A percentile compares a stretch with the other conserved stretches of the same genome.
These are phyloP conservation scores for Naganishia vaughanmartiniae DNA, from an alignment of 768 basidiomycete genomes.

Conservation along the genomic window DNA sequence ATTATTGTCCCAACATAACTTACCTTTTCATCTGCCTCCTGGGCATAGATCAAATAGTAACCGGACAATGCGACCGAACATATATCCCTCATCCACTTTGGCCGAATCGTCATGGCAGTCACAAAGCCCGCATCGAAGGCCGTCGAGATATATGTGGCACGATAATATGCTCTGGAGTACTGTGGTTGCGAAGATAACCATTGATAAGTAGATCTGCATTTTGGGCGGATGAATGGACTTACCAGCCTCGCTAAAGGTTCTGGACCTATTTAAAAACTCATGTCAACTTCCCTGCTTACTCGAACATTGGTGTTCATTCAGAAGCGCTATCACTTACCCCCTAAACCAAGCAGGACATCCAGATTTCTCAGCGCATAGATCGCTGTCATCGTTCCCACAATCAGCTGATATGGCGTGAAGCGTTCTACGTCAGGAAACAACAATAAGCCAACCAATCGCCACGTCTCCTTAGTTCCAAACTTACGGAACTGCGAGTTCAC, in stretches of 20 bases:
- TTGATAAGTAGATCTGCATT: not conserved
- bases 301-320: not conserved
- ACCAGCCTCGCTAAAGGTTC: slow-evolving; percentile 88
- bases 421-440: slow-evolving; percentile 56
- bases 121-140: slow-evolving; percentile 97
- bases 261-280: slow-evolving; percentile 61
- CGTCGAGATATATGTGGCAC: slow-evolving; percentile 90
- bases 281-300: slow-evolving; percentile 24
- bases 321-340: slow-evolving; percentile 58
- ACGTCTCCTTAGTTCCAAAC: slow-evolving; percentile 18
- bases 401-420: slow-evolving; percentile 95
- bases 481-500: slow-evolving; percentile 45
- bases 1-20: slow-evolving; percentile 29
- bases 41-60: slow-evolving; percentile 86
- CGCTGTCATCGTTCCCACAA: slow-evolving; percentile 77
- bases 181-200: slow-evolving; percentile 42
- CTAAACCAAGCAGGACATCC: slow-evolving; percentile 78
- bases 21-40: slow-evolving; percentile 94
- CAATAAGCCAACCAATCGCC: not conserved
- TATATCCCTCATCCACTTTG: slow-evolving; percentile 85
- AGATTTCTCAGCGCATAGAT: slow-evolving; percentile 80
- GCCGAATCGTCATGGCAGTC: slow-evolving; percentile 86
- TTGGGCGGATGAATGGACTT: slow-evolving; percentile 44
- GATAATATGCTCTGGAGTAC: slow-evolving; percentile 91
- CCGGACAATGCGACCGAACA: slow-evolving; percentile 77